Conservation (phyloP, 2,329 filamentous ascomycete genomes). For the Beauveria bassiana region DNA sequence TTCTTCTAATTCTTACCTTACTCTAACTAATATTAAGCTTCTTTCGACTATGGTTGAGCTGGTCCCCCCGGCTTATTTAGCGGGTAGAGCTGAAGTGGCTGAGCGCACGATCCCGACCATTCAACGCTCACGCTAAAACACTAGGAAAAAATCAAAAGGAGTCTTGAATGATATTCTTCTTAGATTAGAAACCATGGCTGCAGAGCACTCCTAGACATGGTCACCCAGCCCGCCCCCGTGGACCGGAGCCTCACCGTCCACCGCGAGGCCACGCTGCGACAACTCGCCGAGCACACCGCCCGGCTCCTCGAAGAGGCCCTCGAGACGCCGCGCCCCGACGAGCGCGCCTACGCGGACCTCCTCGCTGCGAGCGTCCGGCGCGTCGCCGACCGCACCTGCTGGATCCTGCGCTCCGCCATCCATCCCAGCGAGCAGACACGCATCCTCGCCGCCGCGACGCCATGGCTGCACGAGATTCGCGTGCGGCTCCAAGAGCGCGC, state of each 20-base stretch:
- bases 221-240: background rate
- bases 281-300: background rate
- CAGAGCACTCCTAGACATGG: background rate
- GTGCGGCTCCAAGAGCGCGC: background rate
- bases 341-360: constrained; percentile 6
- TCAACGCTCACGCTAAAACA: too few relatives aligned
- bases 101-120: too few relatives aligned
- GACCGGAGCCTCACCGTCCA: constrained; percentile 3
- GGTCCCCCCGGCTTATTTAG: too few relatives aligned
- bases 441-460: background rate
- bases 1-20: too few relatives aligned
- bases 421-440: background rate
- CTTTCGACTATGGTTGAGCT: too few relatives aligned
- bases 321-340: background rate
- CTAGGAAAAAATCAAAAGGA: too few relatives aligned
- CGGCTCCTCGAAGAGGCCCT: background rate
- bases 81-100: too few relatives aligned
- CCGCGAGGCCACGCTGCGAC: constrained; percentile 1
- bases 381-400: background rate
- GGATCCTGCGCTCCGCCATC: background rate
- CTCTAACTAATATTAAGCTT: too few relatives aligned
- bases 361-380: background rate
- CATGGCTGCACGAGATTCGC: constrained; percentile 2
- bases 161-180: too few relatives aligned
- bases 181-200: too few relatives aligned